Evolutionary conservation across 2,329 filamentous ascomycete genomes (phyloP), one percentile per base, ranked within the genome.

Genomic region (Nemania sp.): DNA sequence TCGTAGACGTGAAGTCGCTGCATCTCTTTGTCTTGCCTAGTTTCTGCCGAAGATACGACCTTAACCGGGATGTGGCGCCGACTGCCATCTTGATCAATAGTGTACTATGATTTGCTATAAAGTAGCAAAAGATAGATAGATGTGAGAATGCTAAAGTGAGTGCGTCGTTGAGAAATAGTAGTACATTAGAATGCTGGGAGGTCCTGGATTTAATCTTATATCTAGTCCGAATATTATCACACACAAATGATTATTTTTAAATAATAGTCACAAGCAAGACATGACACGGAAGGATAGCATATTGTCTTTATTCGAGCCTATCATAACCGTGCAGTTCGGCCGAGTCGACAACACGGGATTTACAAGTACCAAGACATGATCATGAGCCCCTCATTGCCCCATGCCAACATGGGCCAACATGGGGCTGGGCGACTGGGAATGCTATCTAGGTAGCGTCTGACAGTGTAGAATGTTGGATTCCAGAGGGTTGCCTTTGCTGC

Each of bases 1-100:
- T 54, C 47, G 52, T 62, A 1, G 68, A 49, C n/a, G 68, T 53
- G 10, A 62, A 57, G n/a, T 26, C 66, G 13, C 53, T 72, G 63
- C 64, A 49, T 63, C 65, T 71, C 61, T 58, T 73, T 41, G 67
- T 73, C 65, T 71, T 76, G 26, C 62, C 62, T 20, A 72, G 60
- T 55, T 68, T 69, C 22, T 58, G 70, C 20, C 67, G 73, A 59
- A 77, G 67, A 62, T 75, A 74, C 20, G 73, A 71, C 55, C 55
- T 75, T n/a, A 76, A 61, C 41, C 72, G 73, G 5, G 68, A 73
- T 27, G 70, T 38, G 20, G 75, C 66, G 10, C 64, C 55, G 38
- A 74, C 54, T 49, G 73, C 69, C 75, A 77, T 77, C 13, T 68
- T 69, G 54, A 22, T 24, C 43, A 29, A 38, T n/a, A 35, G 5